Conservation (phyloP, 1,284 basidiomycete genomes). For the Apiotrichum gracile region DNA sequence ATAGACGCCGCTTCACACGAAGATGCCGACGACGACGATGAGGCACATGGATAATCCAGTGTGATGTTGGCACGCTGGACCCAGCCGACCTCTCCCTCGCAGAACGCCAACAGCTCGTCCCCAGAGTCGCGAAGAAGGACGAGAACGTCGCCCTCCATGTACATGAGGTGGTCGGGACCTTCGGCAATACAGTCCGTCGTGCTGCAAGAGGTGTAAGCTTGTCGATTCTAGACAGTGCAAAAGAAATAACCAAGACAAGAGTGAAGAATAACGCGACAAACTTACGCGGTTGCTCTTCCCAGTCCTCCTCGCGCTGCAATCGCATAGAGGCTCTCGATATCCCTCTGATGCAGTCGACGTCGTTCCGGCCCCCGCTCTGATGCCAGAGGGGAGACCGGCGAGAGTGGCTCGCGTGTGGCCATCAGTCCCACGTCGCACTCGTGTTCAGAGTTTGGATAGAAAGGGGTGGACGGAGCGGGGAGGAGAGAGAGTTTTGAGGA, state of each 20-base stretch:
- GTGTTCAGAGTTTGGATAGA: no score
- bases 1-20: not conserved
- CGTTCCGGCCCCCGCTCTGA: no score
- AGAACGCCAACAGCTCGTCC: conserved; percentile 60
- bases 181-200: conserved; percentile 67
- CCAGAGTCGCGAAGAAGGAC: conserved; percentile 69
- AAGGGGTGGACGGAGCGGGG: no score
- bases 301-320: conserved; percentile 37
- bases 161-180: conserved; percentile 75
- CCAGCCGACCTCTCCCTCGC: conserved; percentile 83
- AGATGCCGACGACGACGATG: not conserved
- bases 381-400: no score
- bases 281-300: conserved; percentile 38
- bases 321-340: conserved; percentile 34
- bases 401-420: no score
- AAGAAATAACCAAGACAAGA: not conserved
- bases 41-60: conserved; percentile 4
- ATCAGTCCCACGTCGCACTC: no score
- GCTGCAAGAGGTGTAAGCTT: conserved; percentile 12
- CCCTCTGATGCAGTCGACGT: conserved; percentile 30
- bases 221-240: no score
- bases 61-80: conserved; percentile 54
- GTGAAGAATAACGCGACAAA: conserved; percentile 1
- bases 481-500: no score
- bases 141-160: conserved; percentile 75